Evolutionary conservation across 2,329 filamentous ascomycete genomes (phyloP).

Genomic region (Cladobotryum protrusum): DNA sequence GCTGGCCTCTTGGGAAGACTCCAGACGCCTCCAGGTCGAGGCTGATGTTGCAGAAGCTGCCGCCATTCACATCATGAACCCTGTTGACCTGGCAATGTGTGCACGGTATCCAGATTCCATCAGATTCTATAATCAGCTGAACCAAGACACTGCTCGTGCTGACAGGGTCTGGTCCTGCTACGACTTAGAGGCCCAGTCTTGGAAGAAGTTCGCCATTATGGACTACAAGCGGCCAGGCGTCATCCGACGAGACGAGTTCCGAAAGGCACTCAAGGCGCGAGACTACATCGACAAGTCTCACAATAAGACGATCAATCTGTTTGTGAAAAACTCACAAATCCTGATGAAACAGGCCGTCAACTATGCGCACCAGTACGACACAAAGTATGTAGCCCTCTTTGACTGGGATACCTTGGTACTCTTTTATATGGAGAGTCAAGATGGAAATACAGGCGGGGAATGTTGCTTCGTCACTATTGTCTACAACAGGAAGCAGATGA

Average conservation of each 20-base stretch:
- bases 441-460: not conserved
- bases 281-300: not conserved
- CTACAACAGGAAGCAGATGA: not conserved
- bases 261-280: not conserved
- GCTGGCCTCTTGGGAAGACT: not conserved
- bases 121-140: not conserved
- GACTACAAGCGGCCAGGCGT: not conserved
- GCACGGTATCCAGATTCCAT: not conserved
- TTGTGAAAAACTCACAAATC: not conserved
- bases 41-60: not conserved
- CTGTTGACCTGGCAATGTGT: not conserved
- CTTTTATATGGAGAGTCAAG: not conserved
- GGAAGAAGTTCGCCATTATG: not conserved
- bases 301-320: not conserved
- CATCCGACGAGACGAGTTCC: not conserved
- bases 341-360: constrained; percentile 2
- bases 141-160: not conserved
- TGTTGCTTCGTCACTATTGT: not conserved
- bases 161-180: not conserved
- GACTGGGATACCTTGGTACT: constrained; percentile 5
- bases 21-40: not conserved
- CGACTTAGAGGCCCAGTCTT: not conserved
- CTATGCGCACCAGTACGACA: constrained; percentile 2
- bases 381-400: constrained; percentile 5
- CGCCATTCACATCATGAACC: not conserved